phyloP scores from a whole-genome alignment of 2,329 filamentous ascomycete genomes.

The Phialemonium atrogriseum region DNA sequence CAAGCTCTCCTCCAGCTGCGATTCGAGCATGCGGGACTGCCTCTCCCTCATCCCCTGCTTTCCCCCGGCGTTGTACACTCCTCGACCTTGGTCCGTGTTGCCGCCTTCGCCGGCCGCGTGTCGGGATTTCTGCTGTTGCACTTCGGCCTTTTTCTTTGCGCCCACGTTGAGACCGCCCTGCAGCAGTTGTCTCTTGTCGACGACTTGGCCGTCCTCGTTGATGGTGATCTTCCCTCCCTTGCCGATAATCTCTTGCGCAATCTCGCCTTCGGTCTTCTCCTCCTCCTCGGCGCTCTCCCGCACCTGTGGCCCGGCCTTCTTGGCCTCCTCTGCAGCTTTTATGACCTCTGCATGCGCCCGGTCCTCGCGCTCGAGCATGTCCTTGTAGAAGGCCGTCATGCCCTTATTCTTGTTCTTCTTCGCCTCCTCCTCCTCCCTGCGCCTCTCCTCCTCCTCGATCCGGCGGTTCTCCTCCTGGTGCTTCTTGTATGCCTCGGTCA shows the following conservation, averaged over 20 bases:
- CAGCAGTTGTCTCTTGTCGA: conserved; percentile 76
- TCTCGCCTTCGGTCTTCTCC: conserved; percentile 51
- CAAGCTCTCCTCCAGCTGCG: conserved; percentile 64
- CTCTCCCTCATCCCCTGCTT: conserved; percentile 65
- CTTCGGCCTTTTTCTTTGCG: conserved; percentile 48
- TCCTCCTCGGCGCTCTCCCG: conserved; percentile 26
- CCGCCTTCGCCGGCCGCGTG: conserved; percentile 16
- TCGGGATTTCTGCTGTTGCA: conserved; percentile 20
- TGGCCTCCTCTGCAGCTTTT: conserved; percentile 52
- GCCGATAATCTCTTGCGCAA: conserved; percentile 60
- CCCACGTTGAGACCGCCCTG: conserved; percentile 67
- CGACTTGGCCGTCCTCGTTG: conserved; percentile 76
- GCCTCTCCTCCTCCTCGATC: conserved; percentile 64
- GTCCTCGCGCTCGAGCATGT: conserved; percentile 63
- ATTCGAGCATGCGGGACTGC: conserved; percentile 71
- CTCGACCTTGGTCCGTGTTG: conserved; percentile 21
- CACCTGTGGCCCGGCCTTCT: conserved; percentile 10
- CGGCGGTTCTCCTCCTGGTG: conserved; percentile 69
- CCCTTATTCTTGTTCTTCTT: conserved; percentile 58
- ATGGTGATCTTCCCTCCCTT: conserved; percentile 54
- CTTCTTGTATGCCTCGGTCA: conserved; percentile 73
- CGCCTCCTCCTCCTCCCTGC: conserved; percentile 54
- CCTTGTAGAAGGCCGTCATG: conserved; percentile 72
- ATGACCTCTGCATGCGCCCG: conserved; percentile 60
- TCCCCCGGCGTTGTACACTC: conserved; percentile 37